Evolutionary conservation across 2,329 filamentous ascomycete genomes (phyloP).

Genomic region (Uncinocarpus reesii): DNA sequence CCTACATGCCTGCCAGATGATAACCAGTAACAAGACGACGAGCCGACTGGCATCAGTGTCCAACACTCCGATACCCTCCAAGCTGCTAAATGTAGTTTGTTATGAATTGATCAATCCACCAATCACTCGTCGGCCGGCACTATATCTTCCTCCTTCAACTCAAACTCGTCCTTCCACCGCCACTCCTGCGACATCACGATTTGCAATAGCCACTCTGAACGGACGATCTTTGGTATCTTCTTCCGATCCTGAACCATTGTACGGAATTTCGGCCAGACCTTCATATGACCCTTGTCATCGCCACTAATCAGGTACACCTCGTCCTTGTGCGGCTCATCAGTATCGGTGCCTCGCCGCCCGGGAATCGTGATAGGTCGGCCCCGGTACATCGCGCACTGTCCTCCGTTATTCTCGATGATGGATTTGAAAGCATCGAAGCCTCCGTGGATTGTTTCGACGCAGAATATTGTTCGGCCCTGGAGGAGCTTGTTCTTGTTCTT

Average conservation of each 20-base stretch:
- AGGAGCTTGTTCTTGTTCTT: conserved; percentile 68
- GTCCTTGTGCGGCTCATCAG: conserved; percentile 50
- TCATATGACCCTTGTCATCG: conserved; percentile 54
- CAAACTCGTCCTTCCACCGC: conserved; percentile 54
- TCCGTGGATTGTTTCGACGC: conserved; percentile 66
- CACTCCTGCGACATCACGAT: conserved; percentile 81
- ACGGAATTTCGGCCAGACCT: conserved; percentile 69
- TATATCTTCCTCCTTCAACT: conserved; percentile 28
- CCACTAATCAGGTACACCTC: conserved; percentile 78
- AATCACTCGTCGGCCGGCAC: conserved; percentile 20
- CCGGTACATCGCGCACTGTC: conserved; percentile 65
- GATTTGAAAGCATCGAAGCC: conserved; percentile 74
- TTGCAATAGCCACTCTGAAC: conserved; percentile 79
- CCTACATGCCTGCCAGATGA: neutral
- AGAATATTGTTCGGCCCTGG: conserved; percentile 68
- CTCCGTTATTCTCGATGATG: conserved; percentile 83
- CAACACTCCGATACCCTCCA: neutral
- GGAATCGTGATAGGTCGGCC: conserved; percentile 61
- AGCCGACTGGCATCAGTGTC: too few relatives aligned
- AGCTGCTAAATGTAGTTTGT: too few relatives aligned
- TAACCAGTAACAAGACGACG: neutral
- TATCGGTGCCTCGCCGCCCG: conserved; percentile 36
- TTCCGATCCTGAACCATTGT: conserved; percentile 67
- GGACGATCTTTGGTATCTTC: conserved; percentile 71
- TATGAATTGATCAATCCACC: neutral